These are phyloP conservation scores for Alternaria infectoria DNA, from an alignment of 2,329 filamentous ascomycete species.

Conservation along the genomic window DNA sequence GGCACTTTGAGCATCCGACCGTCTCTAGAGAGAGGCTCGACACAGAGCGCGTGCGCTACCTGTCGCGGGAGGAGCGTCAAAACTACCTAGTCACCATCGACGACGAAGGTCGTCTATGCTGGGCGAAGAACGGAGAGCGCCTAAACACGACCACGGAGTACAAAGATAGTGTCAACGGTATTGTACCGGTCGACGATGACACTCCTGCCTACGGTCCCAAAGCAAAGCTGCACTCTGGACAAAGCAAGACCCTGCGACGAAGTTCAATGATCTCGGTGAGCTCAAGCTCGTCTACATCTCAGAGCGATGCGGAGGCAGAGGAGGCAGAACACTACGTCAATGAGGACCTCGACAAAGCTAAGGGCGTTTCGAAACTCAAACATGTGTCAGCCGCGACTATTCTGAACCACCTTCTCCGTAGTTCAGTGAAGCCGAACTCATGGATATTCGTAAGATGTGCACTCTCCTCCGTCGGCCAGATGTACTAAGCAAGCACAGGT, in stretches of 20 bases:
- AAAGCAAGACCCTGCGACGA: slow-evolving; percentile 28
- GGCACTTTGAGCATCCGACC: slow-evolving; percentile 69
- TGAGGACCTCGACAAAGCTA: slow-evolving; percentile 66
- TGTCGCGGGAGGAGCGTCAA: slow-evolving; percentile 80
- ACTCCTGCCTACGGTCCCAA: slow-evolving; percentile 51
- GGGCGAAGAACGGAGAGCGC: slow-evolving; percentile 80
- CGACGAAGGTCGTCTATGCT: slow-evolving; percentile 75
- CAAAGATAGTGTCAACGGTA: slow-evolving; percentile 77
- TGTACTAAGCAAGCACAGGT: slow-evolving; percentile 47
- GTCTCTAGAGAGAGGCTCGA: slow-evolving; percentile 79
- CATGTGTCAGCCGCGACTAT: slow-evolving; percentile 75
- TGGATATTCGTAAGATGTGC: slow-evolving; percentile 77
- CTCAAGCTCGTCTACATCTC: slow-evolving; percentile 49
- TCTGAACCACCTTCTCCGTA: slow-evolving; percentile 78
- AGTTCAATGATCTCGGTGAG: slow-evolving; percentile 32
- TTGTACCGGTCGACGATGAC: slow-evolving; percentile 52
- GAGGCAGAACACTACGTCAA: slow-evolving; percentile 70
- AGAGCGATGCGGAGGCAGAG: slow-evolving; percentile 66
- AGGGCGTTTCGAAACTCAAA: slow-evolving; percentile 66
- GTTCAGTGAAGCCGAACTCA: slow-evolving; percentile 82
- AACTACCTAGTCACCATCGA: slow-evolving; percentile 83
- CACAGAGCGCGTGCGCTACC: slow-evolving; percentile 79
- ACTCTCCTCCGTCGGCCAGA: too few relatives aligned
- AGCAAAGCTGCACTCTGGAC: slow-evolving; percentile 30
- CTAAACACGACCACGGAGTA: slow-evolving; percentile 79